Evolutionary conservation across 345 rosid species (phyloP), one percentile per base, ranked within the genome.

Genomic region (Adansonia digitata): DNA sequence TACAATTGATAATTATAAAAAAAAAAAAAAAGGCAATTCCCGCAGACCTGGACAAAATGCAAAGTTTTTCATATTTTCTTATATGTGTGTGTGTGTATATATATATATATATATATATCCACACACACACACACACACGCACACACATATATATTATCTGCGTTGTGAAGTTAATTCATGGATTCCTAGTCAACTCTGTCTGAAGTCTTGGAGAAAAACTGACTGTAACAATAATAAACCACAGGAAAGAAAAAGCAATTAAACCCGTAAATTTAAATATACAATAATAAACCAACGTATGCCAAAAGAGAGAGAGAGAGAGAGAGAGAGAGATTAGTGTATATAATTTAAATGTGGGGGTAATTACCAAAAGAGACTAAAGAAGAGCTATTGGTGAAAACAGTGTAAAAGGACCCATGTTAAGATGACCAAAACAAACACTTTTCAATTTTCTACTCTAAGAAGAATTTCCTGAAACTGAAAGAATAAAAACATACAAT

Each of bases 381-480:
- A 43, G 69, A 52, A 43, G 64, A 35, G 55, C 65, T 51, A 22
- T 62, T 77, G n/a, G 64, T 26, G 31, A 57, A 69, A 64, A 35
- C 43, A 11, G 59, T 15, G 79, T 60, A 48, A 70, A 42, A 24
- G 75, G 79, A 71, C 71, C 70, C 79, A 77, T 77, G 20, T 42
- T 24, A 12, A 22, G 35, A 42, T 42, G 34, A 66, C 52, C 71
- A 66, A 66, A 42, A 20, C 71, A 66, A 66, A 22, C 29, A 29
- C 20, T 26, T 66, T 26, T 13, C 71, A 26, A 24, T 34, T 66
- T 34, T 43, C 20, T 52, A 15, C 37, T 13, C 11, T 27, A 43
- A 66, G 51, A 5, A 42, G 35, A 66, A 66, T 66, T 42, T 7
- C 35, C 71, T 45, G 52, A 66, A 43, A 66, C 71, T 45, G 52